Evolutionary conservation across 2,329 filamentous ascomycete species (phyloP).

Genomic region (Trichoderma asperellum): DNA sequence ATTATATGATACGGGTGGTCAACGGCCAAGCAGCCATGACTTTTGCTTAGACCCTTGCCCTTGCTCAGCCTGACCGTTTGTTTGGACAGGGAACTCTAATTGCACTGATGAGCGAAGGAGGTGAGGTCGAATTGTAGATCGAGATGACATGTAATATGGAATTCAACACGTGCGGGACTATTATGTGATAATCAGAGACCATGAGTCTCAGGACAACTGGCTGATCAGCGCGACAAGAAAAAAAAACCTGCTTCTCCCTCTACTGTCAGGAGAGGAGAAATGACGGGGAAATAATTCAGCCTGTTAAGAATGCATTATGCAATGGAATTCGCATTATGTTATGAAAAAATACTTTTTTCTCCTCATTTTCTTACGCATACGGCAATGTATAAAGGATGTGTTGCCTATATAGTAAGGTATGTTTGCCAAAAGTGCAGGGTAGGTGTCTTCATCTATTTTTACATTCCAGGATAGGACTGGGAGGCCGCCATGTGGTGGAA

Average conservation of each 20-base stretch:
- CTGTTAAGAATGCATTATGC: background rate
- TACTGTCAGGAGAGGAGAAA: background rate
- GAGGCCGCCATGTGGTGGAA: background rate
- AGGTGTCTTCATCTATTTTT: background rate
- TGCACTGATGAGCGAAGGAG: background rate
- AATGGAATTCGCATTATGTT: background rate
- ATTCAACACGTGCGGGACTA: background rate
- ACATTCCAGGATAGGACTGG: background rate
- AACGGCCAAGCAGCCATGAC: background rate
- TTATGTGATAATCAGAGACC: background rate
- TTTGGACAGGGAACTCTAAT: background rate
- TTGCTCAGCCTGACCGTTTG: background rate
- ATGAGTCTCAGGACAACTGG: background rate
- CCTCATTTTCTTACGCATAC: background rate
- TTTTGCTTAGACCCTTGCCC: background rate
- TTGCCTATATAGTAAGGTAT: constrained; percentile 1
- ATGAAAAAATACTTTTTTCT: background rate
- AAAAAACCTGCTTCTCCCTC: background rate
- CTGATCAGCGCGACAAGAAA: background rate
- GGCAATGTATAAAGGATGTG: background rate
- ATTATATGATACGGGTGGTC: background rate
- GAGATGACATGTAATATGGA: background rate
- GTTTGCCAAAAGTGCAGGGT: constrained; percentile 9
- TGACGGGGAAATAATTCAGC: background rate
- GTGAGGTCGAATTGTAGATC: background rate